phyloP scores from a whole-genome alignment of 2,329 filamentous ascomycete species.

The Microcyclosporella mali region DNA sequence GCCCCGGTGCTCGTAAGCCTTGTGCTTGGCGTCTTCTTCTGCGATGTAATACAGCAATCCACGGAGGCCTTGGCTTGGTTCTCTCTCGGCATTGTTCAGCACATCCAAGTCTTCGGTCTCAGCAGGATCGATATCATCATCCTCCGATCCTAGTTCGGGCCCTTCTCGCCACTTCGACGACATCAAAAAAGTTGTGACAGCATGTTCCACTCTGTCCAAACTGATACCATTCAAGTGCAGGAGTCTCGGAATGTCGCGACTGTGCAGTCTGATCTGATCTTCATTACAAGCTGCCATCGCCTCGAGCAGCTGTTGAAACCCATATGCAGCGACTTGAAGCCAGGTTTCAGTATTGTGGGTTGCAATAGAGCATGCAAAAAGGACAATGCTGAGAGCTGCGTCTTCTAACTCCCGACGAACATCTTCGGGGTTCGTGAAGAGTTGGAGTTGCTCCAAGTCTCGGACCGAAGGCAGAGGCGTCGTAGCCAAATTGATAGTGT shows the following conservation, averaged over 20 bases:
- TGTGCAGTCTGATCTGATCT: not conserved
- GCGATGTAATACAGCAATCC: constrained; percentile 80
- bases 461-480: not conserved
- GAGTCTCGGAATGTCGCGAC: not conserved
- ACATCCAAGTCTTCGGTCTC: constrained; percentile 25
- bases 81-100: constrained; percentile 9
- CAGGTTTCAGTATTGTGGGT: not conserved
- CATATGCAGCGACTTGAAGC: not conserved
- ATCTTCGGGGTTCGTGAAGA: not conserved
- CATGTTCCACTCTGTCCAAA: constrained; percentile 10
- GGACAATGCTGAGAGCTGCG: not conserved
- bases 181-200: constrained; percentile 13
- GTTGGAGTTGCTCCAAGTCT: not conserved
- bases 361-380: constrained; percentile 1
- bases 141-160: constrained; percentile 8
- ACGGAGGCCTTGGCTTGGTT: constrained; percentile 30
- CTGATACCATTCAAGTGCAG: not conserved
- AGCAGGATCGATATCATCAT: constrained; percentile 11
- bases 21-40: constrained; percentile 81
- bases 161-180: constrained; percentile 8
- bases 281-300: constrained; percentile 2
- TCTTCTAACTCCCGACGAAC: not conserved
- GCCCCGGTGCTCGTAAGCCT: constrained; percentile 85
- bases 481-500: constrained; percentile 11
- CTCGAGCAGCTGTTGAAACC: constrained; percentile 2